Conservation (phyloP, 2,329 filamentous ascomycete genomes). For the Cercospora zeina region DNA sequence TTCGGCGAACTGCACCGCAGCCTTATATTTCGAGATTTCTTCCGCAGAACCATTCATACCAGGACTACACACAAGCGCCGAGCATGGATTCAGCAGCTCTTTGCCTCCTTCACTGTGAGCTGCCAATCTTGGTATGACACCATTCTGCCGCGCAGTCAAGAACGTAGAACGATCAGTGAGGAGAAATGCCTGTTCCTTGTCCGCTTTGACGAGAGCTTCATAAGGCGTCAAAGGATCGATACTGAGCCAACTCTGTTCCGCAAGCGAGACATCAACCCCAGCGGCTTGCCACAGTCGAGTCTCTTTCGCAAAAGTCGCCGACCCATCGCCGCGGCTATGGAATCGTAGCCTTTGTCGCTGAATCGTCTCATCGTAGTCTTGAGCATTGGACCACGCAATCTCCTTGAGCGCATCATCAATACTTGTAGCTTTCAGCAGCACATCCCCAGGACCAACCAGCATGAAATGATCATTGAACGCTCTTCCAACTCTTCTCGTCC, state of each 20-base stretch:
- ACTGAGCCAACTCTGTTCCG: conserved; percentile 20
- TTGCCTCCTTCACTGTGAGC: conserved; percentile 27
- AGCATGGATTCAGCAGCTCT: conserved; percentile 31
- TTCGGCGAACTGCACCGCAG: conserved; percentile 25
- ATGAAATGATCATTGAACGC: conserved; percentile 35
- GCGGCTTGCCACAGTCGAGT: conserved; percentile 25
- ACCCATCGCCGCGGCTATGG: conserved; percentile 31
- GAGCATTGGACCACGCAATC: background rate
- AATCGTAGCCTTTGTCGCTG: conserved; percentile 7
- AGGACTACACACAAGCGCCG: conserved; percentile 21
- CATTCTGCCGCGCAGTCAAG: conserved; percentile 29
- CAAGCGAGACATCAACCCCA: background rate
- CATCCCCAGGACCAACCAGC: conserved; percentile 25
- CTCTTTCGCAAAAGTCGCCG: conserved; percentile 32
- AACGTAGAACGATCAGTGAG: conserved; percentile 32
- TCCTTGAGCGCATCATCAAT: conserved; percentile 15
- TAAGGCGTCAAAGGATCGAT: conserved; percentile 27
- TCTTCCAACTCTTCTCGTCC: conserved; percentile 23
- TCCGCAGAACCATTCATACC: background rate
- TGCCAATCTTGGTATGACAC: conserved; percentile 16
- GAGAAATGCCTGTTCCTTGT: conserved; percentile 27
- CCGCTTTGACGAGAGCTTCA: conserved; percentile 29
- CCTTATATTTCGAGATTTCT: background rate
- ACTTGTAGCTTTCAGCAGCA: background rate
- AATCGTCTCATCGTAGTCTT: background rate